Base-by-base conservation (phyloP, 257 asterid genomes). In the Anisodus acutangulus region DNA sequence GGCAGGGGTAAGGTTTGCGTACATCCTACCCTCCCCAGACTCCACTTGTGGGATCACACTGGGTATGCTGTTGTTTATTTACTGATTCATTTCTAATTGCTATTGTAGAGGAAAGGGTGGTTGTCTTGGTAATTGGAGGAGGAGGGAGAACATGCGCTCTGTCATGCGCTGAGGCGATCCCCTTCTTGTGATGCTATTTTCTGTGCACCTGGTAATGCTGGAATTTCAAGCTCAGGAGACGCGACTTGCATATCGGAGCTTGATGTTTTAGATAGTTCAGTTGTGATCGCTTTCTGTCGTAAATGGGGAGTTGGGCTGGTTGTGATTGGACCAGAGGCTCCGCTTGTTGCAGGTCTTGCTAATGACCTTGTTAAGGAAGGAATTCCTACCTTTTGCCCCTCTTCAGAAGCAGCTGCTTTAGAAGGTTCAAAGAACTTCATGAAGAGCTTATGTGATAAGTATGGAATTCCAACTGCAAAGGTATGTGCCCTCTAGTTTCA, bases 161-260 rank as follows among this genome's bases (percentile, higher is more conserved):
- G 98, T 88, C 87, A 91, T 64, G 96, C 99, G 54, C 86, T 95
- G 13, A 86, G 89, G 84, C 89, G 97, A 85, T 92, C 99, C 7
- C 95, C 99, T 5, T 91, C 98, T 1, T 95, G 98, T 83, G 95
- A 91, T 82, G 88, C 93, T 9, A 93, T 95, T 88, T 94, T 95
- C 82, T 95, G 99, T 90, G 98, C 99, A 54, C 99, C 99, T 26
- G 99, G 99, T 49, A 95, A 95, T 88, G 94, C 91, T 68, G 99
- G 99, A 57, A 95, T 95, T 82, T 91, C 97, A 51, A 87, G 74
- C 68, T 91, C 99, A 0, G 97, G 94, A 0, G 99, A 95, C 67
- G 99, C 98, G 8, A 95, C 98, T 63, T 95, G 99, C 82, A 88
- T 95, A 57, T 84, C 88, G 37, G 91, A 91, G 86, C 95, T 95